phyloP scores from a whole-genome alignment of 805 yeast genomes.

The Debaryomyces hansenii region DNA sequence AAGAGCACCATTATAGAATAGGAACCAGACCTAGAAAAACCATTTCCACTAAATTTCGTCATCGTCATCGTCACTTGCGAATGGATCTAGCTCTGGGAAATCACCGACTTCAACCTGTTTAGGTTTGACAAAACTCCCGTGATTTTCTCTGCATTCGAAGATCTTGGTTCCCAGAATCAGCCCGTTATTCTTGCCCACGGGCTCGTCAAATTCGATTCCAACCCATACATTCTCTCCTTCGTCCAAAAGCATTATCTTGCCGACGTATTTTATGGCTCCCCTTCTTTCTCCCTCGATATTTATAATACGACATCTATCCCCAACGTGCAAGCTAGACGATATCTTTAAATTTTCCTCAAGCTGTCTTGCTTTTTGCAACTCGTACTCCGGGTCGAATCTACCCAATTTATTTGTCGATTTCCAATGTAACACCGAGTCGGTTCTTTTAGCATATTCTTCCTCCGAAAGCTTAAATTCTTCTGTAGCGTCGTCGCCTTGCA shows the following conservation, averaged over 20 bases:
- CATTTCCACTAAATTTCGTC: background rate
- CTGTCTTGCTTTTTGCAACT: constrained; percentile 24
- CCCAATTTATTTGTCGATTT: constrained; percentile 70
- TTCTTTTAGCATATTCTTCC: constrained; percentile 58
- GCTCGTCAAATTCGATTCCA: constrained; percentile 83
- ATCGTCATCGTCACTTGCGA: constrained; percentile 50
- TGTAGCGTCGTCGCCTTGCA: constrained; percentile 18
- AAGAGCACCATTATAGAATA: too few species aligned
- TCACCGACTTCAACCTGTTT: constrained; percentile 67
- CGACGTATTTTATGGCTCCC: constrained; percentile 73
- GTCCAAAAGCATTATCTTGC: constrained; percentile 63
- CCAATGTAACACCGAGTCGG: constrained; percentile 74
- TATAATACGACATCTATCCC: constrained; percentile 54
- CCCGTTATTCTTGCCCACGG: constrained; percentile 87
- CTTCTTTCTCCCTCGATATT: constrained; percentile 52
- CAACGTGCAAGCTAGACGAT: constrained; percentile 37
- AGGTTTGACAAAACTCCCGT: constrained; percentile 83
- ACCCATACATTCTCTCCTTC: constrained; percentile 60
- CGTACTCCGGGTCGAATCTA: constrained; percentile 59
- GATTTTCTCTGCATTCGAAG: constrained; percentile 55
- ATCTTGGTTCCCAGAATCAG: constrained; percentile 57
- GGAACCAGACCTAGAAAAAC: too few species aligned
- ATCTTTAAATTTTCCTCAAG: constrained; percentile 29
- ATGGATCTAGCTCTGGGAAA: constrained; percentile 49
- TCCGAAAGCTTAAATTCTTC: constrained; percentile 51